These are phyloP conservation scores for Candida qinlingensis DNA, from an alignment of 805 yeast species.

Conservation along the genomic window DNA sequence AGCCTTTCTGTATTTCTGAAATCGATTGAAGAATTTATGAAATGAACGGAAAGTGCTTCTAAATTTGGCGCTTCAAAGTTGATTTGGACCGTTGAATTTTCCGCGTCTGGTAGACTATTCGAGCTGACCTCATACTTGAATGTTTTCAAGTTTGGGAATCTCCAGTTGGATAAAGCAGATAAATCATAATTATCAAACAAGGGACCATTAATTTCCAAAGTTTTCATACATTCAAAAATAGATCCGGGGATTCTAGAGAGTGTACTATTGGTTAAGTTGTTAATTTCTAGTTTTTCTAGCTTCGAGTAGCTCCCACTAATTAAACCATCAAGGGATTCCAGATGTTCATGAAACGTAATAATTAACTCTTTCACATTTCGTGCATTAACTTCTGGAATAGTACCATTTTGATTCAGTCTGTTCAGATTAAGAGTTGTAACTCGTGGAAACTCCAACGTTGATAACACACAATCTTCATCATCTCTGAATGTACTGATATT, in stretches of 20 bases:
- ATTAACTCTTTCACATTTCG: conserved; percentile 1
- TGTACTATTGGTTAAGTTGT: neutral
- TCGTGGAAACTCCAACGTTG: neutral
- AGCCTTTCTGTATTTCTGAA: neutral
- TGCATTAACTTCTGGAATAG: conserved; percentile 3
- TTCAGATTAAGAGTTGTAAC: conserved; percentile 3
- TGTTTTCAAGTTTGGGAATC: neutral
- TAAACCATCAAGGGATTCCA: neutral
- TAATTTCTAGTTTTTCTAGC: neutral
- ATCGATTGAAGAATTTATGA: neutral
- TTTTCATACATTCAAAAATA: neutral
- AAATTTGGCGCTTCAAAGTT: conserved; percentile 1
- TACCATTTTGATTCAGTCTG: conserved; percentile 4
- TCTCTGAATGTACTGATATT: conserved; percentile 5
- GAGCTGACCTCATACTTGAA: conserved; percentile 1
- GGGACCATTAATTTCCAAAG: conserved; percentile 1
- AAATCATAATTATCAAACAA: neutral
- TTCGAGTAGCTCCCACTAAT: neutral
- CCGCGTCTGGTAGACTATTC: neutral
- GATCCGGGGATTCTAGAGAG: neutral
- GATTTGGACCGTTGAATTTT: neutral
- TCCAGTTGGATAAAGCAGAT: neutral
- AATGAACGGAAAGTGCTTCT: neutral
- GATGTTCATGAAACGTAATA: conserved; percentile 2
- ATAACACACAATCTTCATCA: conserved; percentile 3